Percentiles rank a stretch among this genome's conserved stretches.
Evolutionary conservation across 305 asterid genomes (phyloP).

Genomic region (Solanum aculeatissimum): DNA sequence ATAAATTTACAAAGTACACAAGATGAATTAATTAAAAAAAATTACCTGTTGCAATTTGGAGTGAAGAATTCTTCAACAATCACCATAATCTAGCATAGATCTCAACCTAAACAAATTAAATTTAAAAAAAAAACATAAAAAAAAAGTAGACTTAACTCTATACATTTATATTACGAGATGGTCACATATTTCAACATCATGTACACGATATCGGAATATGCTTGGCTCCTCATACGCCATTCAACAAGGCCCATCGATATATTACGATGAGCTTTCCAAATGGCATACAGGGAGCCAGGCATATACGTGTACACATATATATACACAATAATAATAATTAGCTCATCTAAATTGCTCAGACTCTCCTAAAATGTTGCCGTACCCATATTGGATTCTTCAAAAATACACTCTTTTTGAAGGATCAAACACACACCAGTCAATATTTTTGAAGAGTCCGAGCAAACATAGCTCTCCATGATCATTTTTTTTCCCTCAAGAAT

Average conservation of each 20-base stretch:
- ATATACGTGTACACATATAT: neutral
- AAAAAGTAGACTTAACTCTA: neutral
- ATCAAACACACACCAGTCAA: too few relatives aligned
- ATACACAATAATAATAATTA: neutral
- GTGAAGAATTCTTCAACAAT: neutral
- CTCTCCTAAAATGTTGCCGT: too few relatives aligned
- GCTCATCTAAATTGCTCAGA: too few relatives aligned
- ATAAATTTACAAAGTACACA: neutral
- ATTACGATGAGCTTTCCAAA: conserved; percentile 7
- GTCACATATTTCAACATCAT: neutral
- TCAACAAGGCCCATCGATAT: conserved; percentile 9
- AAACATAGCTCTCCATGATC: neutral
- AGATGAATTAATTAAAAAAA: too few relatives aligned
- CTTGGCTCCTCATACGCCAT: conserved; percentile 39
- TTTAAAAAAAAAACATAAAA: neutral
- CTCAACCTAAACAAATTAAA: neutral
- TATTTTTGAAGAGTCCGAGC: too few relatives aligned
- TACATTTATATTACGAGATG: neutral
- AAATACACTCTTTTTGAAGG: too few relatives aligned
- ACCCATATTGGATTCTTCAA: too few relatives aligned
- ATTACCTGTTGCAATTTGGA: neutral
- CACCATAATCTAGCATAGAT: neutral
- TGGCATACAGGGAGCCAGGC: conserved; percentile 25
- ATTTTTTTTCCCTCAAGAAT: neutral
- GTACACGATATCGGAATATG: conserved; percentile 12